Evolutionary conservation across 2,329 filamentous ascomycete species (phyloP), one percentile per base, ranked within the genome.

Genomic region (Fusarium sp.): DNA sequence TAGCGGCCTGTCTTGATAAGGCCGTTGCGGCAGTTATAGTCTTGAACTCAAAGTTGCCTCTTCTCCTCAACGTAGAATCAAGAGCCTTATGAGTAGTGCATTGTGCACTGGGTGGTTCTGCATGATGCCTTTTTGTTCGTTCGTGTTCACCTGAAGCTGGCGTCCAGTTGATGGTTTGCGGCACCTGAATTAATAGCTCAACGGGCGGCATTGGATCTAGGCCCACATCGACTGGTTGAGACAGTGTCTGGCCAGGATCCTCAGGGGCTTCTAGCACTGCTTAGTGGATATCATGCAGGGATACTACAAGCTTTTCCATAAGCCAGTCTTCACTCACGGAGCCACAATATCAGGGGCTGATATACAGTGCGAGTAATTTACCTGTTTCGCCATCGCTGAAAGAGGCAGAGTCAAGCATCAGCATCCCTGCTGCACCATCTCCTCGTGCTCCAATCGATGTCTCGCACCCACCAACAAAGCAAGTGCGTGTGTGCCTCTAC

Each of bases 381-480:
- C 70, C 41, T 67, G 77, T 78, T 78, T 78, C 75, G 77, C 77
- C 77, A 76, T 69, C 38, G 49, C 70, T 63, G 48, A 76, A 75
- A 61, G 45, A 66, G 66, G 58, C 69, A 78, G 67, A 62, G 72
- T 57, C 54, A 48, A 70, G 48, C 73, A 64, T 62, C 58, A 52
- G 49, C 38, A 63, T 67, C 76, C 76, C 73, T 76, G 75, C 72
- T 66, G 51, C 70, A 69, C 68, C 71, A 62, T 75, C 60, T 55
- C 59, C 64, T 64, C 58, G 41, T 74, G 72, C 76, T 67, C 73
- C 74, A 75, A 76, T 70, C 63, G 63, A 73, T 67, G 71, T 72
- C 66, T 61, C 56, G 61, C 71, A 67, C 75, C 71, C 69, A 59
- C 65, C 56, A 69, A 55, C 64, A 63, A 68, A 69, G 56, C 48